These are phyloP conservation scores for Antrodiella citrinella DNA, from an alignment of 768 basidiomycete species.

Conservation along the genomic window DNA sequence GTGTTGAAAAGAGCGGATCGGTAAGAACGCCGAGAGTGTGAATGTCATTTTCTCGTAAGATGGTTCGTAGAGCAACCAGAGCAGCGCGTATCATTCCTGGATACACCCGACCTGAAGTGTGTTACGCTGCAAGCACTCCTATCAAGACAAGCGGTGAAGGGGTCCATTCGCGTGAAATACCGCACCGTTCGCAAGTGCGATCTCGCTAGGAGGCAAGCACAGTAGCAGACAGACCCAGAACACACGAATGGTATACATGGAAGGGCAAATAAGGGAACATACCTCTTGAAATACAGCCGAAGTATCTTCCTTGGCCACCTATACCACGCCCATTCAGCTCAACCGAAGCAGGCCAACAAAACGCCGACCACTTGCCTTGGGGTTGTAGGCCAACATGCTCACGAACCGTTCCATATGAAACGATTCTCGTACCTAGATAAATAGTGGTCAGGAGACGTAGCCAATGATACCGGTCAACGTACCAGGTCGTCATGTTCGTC, in stretches of 20 bases:
- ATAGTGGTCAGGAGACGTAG: neutral
- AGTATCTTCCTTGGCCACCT: constrained; percentile 70
- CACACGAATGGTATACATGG: neutral
- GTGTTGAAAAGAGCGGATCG: no score
- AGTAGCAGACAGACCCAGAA: no score
- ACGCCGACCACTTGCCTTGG: constrained; percentile 44
- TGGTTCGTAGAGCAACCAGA: no score
- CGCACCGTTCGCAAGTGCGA: no score
- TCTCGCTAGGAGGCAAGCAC: no score
- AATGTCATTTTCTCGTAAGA: no score
- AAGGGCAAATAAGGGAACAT: constrained; percentile 4
- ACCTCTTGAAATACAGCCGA: constrained; percentile 71
- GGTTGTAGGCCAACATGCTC: constrained; percentile 70
- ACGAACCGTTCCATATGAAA: constrained; percentile 86
- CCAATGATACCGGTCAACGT: constrained; percentile 20
- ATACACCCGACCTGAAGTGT: no score
- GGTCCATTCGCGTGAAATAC: no score
- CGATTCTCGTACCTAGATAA: constrained; percentile 63
- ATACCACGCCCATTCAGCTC: constrained; percentile 3
- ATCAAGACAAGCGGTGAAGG: no score
- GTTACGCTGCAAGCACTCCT: neutral
- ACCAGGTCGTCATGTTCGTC: constrained; percentile 72
- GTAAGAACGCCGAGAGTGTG: no score
- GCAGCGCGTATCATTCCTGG: no score
- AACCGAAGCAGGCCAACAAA: neutral